Evolutionary conservation across 164 flowering plant species (phyloP).

Genomic region (Chimonanthus salicifolius): DNA sequence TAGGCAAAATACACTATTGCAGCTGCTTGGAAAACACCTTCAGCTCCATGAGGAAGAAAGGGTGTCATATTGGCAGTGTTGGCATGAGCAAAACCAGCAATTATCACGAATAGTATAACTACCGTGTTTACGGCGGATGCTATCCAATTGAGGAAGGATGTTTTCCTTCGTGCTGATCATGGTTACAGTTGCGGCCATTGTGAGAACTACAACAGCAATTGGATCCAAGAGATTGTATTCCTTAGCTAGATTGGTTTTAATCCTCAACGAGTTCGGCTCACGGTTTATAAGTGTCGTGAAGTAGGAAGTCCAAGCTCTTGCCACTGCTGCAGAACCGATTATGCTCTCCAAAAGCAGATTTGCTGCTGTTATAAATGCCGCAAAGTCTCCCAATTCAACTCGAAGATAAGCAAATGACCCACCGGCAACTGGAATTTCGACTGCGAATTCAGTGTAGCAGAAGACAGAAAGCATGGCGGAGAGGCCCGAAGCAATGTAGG

Average conservation of each 20-base stretch:
- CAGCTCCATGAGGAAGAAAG: constrained; percentile 28
- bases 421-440: constrained; percentile 45
- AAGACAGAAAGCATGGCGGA: constrained; percentile 41
- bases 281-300: constrained; percentile 35
- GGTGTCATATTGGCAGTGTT: constrained; percentile 14
- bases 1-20: constrained; percentile 38
- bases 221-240: constrained; percentile 38
- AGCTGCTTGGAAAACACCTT: constrained; percentile 32
- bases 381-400: constrained; percentile 25
- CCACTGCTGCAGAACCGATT: constrained; percentile 33
- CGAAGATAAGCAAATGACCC: constrained; percentile 38
- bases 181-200: constrained; percentile 16
- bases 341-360: constrained; percentile 40
- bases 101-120: constrained; percentile 25
- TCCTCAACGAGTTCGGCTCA: constrained; percentile 24
- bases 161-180: constrained; percentile 27
- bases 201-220: constrained; percentile 26
- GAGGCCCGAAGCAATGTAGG: constrained; percentile 33
- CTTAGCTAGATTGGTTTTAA: constrained; percentile 16
- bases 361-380: constrained; percentile 39
- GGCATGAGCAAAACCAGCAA: constrained; percentile 32
- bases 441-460: constrained; percentile 50
- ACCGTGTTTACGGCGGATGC: constrained; percentile 21
- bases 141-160: constrained; percentile 32
- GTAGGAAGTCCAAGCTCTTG: constrained; percentile 47